Base-by-base conservation (phyloP, 306 rosid genomes). In the Prunus salicina region DNA sequence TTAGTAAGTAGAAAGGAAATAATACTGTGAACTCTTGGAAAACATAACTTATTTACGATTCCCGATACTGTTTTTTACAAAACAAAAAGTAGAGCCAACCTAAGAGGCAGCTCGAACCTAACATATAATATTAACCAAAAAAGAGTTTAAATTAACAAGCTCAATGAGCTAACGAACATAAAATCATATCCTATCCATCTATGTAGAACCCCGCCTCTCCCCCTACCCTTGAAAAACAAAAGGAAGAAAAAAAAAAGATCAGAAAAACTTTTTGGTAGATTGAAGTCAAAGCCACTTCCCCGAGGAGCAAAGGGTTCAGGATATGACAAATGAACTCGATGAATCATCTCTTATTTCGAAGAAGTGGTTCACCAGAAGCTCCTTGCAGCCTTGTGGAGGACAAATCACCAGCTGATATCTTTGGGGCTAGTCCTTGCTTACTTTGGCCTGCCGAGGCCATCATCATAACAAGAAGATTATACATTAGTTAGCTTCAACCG, bases 381-480 rank as follows among this genome's bases (percentile, higher is more conserved):
- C 78, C 83, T n/a, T 74, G 82, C 28, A 52, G 62, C 83, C 74
- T 78, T 64, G 81, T 32, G 13, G 67, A 45, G 69, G 78, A 77
- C 73, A 15, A 61, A 62, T 73, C 82, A 69, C 83, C 89, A 0
- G 75, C 22, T 50, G 89, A 76, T 67, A 85, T 85, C 91, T 82
- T 91, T 12, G 76, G 81, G 61, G 88, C 80, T 72, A 50, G 76
- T 9, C 79, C 87, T 67, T 82, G 82, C 89, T 88, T 90, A 67
- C 74, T 75, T 82, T 94, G 97, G 85, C 87, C 91, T 53, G 84
- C 93, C 91, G 87, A 76, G 19, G 69, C 71, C 30, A 81, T 63
- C 38, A 84, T 66, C 61, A 84, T 49, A 80, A 30, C 52, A 71
- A 55, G 41, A 45, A 46, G 66, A 65, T 75, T n/a, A 15, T 11